Base-by-base conservation (phyloP, 805 yeast genomes). In the Candida silvatica region DNA sequence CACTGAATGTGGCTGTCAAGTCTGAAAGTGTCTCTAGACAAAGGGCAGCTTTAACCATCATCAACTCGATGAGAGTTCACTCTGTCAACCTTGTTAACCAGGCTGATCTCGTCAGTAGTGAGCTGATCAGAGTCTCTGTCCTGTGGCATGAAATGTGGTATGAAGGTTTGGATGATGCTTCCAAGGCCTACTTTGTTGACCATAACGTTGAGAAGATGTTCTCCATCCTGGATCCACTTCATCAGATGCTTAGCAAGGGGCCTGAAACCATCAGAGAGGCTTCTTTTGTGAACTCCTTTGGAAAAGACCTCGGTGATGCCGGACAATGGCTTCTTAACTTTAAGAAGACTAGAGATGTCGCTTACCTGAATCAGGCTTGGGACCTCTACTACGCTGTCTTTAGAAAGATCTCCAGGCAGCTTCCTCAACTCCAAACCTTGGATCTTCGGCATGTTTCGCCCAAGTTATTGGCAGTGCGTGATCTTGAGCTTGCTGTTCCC, bases 81-180 rank as follows among this genome's bases (percentile, higher is more conserved):
- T 83, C 95, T 29, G 72, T 97, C 0, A 61, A 65, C 0, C 63
- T 92, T 40, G 96, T 92, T 19, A 87, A 81, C 42, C 97, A 92
- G 53, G 88, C 97, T 0, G 96, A 87, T 46, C 57, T 88, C 37
- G 97, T 92, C n/a, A 83, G 95, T 60, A 79, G 78, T 45, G 98
- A 92, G 51, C 71, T 92, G 37, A 88, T 92, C 42, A 67, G 97
- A 45, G 95, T 87, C 14, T 96, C 97, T 1, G 96, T 90, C 3
- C 60, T 92, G 40, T 88, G 98, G 97, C 95, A 87, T 50, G 99
- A 92, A 51, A 80, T 82, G 53, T 92, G 99, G 98, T 88, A 87
- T 47, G 97, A 90, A 59, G 97, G 95, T 3, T 66, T 92, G 22
- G 99, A 92, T 54, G 96, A 92, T 62, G 98, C 98, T 0, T 87